These are phyloP conservation scores for Pyricularia sp. DNA, from an alignment of 2,329 filamentous ascomycete species.

Conservation along the genomic window DNA sequence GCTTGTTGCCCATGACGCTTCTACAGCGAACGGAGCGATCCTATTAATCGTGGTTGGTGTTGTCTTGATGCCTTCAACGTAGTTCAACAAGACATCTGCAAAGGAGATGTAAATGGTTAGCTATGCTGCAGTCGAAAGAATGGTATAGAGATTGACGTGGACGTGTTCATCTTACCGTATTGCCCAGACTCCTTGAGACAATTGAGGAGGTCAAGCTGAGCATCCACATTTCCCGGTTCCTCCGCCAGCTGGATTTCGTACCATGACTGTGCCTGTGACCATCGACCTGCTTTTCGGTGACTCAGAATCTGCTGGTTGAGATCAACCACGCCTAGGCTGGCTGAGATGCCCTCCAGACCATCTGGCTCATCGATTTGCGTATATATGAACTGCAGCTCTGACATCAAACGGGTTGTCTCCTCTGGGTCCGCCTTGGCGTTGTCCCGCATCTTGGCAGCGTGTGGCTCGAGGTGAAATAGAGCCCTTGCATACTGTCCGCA, in stretches of 20 bases:
- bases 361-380: constrained; percentile 97
- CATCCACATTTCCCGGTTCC: constrained; percentile 64
- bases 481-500: constrained; percentile 90
- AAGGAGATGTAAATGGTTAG: constrained; percentile 13
- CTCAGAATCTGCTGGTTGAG: constrained; percentile 90
- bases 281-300: constrained; percentile 85
- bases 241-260: constrained; percentile 85
- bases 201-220: constrained; percentile 74
- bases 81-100: constrained; percentile 73
- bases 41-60: constrained; percentile 43
- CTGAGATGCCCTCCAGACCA: constrained; percentile 87
- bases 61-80: constrained; percentile 66
- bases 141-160: neutral
- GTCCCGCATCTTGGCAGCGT: constrained; percentile 38
- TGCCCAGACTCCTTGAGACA: constrained; percentile 95
- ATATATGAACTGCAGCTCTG: constrained; percentile 85
- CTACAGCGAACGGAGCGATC: constrained; percentile 74
- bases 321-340: constrained; percentile 76
- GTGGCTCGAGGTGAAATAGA: constrained; percentile 89
- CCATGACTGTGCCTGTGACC: constrained; percentile 95
- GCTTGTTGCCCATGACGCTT: constrained; percentile 84
- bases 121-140: neutral
- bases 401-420: constrained; percentile 57
- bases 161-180: constrained; percentile 50
- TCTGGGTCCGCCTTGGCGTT: constrained; percentile 26